phyloP scores from a whole-genome alignment of 176 grass and related monocot species.

The Areca catechu region DNA sequence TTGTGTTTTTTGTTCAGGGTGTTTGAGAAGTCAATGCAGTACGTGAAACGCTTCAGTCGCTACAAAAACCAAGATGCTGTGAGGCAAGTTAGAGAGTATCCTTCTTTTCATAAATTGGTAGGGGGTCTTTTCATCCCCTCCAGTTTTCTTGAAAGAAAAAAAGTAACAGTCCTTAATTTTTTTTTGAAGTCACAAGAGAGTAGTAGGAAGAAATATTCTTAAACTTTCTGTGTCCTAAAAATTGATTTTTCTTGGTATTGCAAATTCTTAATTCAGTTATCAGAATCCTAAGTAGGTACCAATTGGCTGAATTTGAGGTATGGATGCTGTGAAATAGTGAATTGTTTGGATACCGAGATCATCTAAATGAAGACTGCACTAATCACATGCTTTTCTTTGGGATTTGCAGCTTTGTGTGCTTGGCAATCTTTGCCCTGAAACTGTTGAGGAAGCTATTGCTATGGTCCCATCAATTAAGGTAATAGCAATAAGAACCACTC shows the following conservation, averaged over 20 bases:
- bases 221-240: too few species aligned
- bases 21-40: constrained; percentile 94
- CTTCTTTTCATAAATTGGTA: constrained; percentile 2
- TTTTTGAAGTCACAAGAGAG: too few species aligned
- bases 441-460: constrained; percentile 60
- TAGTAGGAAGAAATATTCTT: too few species aligned
- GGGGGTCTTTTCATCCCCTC: too few species aligned
- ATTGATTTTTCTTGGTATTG: too few species aligned
- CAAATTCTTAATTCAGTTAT: constrained; percentile 27
- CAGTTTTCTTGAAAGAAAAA: too few species aligned
- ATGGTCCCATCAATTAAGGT: constrained; percentile 82
- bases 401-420: constrained; percentile 68
- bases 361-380: too few species aligned
- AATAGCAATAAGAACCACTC: background rate
- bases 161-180: too few species aligned
- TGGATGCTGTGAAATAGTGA: constrained; percentile 1
- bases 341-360: too few species aligned
- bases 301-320: constrained; percentile 54
- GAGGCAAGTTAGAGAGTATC: constrained; percentile 83
- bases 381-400: background rate
- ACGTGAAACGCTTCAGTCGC: constrained; percentile 88
- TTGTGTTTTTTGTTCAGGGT: constrained; percentile 30
- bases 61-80: constrained; percentile 99
- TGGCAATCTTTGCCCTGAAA: constrained; percentile 89
- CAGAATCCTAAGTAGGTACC: constrained; percentile 48